Base-by-base conservation (phyloP, 352 stramenopile species). In the Phytophthora rubi region DNA sequence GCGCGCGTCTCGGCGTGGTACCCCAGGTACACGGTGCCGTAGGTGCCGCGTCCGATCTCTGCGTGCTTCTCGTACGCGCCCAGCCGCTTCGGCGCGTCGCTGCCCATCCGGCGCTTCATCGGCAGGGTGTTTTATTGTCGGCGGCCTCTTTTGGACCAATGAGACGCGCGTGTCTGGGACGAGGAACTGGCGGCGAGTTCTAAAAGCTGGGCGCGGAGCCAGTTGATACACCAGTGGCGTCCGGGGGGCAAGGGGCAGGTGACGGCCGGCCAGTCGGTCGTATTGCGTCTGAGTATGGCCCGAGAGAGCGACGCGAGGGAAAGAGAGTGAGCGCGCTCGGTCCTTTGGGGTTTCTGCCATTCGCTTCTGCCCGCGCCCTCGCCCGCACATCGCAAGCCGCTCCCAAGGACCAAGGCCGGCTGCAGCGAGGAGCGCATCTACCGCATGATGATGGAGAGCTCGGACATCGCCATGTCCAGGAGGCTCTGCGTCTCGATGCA, bases 391-490 rank as follows among this genome's bases (percentile, higher is more conserved):
- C 33, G 33, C 33, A 39, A 39, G 33, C 33, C 33, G 33, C 33
- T 8, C 33, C 33, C 33, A 39, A 39, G 33, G 49, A 88, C 77
- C 15, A 84, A 85, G 42, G 81, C 81, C 37, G 81, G 81, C 37
- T 86, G 75, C 56, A 89, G 79, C 53, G 81, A 89, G 35, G 35
- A 42, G 35, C 10, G 35, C 35, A 42, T 42, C 35, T 42, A 98
- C 79, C 82, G 98, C 59, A 94, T 98, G 74, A 93, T 97, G 67
- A 93, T 98, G 82, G 97, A 98, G 75, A 94, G 97, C 71, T 81
- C 98, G 30, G 35, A 42, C 78, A 92, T 56, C 71, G 86, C 42
- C 81, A 98, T 21, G 91, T 88, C 49, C 91, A 84, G 63, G 81
- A 86, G 35, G 35, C 35, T 42, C 35, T 42, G 35, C 35, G 35